These are phyloP conservation scores for Anastatica hierochuntica DNA, from an alignment of 345 rosid species.

Conservation along the genomic window DNA sequence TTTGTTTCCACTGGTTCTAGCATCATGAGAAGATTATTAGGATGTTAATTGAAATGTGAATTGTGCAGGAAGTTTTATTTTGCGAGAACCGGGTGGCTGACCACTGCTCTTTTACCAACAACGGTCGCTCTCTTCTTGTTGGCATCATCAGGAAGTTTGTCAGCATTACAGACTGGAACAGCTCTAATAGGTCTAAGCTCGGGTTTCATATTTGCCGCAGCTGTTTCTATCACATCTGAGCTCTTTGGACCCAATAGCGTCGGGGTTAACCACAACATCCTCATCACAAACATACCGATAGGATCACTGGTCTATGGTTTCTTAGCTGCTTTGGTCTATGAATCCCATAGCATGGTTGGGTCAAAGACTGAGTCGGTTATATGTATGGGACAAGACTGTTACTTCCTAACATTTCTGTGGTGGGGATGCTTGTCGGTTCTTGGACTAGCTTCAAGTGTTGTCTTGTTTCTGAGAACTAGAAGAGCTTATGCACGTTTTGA, in stretches of 20 bases:
- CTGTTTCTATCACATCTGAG: conserved; percentile 88
- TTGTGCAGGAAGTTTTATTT: conserved; percentile 70
- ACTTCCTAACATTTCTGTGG: conserved; percentile 67
- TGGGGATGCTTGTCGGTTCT: conserved; percentile 80
- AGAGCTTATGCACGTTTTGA: conserved; percentile 75
- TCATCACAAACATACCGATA: conserved; percentile 84
- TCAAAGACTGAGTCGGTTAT: conserved; percentile 20
- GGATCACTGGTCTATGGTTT: conserved; percentile 82
- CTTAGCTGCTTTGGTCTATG: conserved; percentile 76
- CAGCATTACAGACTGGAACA: conserved; percentile 51
- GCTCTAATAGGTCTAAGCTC: conserved; percentile 77
- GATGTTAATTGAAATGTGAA: not conserved
- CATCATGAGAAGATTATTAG: not conserved
- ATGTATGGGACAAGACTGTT: conserved; percentile 80
- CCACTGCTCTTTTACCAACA: conserved; percentile 72
- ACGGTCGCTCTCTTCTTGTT: conserved; percentile 75
- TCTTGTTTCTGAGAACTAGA: conserved; percentile 74
- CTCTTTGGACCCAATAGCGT: conserved; percentile 85
- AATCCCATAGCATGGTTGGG: conserved; percentile 32
- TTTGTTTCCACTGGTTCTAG: not conserved
- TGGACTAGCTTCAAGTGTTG: conserved; percentile 56
- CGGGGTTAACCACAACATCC: conserved; percentile 88
- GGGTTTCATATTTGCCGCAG: conserved; percentile 90
- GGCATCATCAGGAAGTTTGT: conserved; percentile 35
- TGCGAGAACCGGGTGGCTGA: conserved; percentile 91